Conservation (phyloP, 192 early-diverging fungal genomes). For the Spizellomyces punctatus region DNA sequence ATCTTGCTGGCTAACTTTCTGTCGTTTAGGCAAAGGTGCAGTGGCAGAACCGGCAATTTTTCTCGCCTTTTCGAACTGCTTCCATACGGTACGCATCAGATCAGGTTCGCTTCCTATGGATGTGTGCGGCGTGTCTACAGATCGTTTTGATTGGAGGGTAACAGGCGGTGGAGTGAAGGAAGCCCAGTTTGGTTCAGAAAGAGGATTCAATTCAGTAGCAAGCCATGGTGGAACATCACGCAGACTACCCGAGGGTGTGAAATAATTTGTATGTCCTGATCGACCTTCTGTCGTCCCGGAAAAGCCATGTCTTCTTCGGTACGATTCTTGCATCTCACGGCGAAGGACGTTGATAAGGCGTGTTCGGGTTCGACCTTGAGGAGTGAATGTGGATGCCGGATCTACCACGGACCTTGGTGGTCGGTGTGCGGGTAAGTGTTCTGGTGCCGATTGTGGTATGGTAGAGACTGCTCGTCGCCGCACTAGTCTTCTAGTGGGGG, state of each 20-base stretch:
- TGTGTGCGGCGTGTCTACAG: not conserved
- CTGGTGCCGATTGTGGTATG: too few relatives aligned
- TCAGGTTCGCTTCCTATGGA: not conserved
- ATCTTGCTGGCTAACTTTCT: not conserved
- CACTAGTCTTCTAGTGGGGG: too few relatives aligned
- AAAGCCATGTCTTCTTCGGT: not conserved
- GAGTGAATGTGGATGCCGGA: not conserved
- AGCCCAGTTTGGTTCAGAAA: too few relatives aligned
- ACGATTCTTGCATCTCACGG: not conserved
- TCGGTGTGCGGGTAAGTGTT: too few relatives aligned
- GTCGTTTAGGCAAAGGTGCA: not conserved
- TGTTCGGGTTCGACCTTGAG: constrained; percentile 1
- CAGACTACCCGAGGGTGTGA: not conserved
- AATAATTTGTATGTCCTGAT: not conserved
- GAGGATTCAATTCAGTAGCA: not conserved
- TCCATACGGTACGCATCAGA: not conserved
- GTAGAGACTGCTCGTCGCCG: too few relatives aligned
- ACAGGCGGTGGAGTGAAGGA: too few relatives aligned
- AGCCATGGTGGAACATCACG: not conserved
- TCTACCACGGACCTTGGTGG: not conserved
- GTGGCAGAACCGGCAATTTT: not conserved
- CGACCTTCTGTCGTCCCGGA: not conserved
- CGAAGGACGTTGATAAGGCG: not conserved
- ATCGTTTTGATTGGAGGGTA: not conserved
- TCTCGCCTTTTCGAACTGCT: not conserved